These are phyloP conservation scores for Leucocoprinus birnbaumii DNA, from an alignment of 768 basidiomycete genomes.

Conservation along the genomic window DNA sequence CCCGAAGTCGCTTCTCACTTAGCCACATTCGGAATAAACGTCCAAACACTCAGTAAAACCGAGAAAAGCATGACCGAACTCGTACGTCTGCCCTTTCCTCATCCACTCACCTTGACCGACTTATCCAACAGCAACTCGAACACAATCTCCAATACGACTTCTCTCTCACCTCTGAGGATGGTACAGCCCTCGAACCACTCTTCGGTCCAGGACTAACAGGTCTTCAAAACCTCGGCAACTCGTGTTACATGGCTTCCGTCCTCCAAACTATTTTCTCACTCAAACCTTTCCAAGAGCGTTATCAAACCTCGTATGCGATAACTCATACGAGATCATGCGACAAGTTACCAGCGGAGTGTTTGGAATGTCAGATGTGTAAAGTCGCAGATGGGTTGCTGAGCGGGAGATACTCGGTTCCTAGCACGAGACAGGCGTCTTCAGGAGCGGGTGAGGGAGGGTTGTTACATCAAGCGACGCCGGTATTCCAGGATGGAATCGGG, in stretches of 20 bases:
- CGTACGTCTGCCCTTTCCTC: slow-evolving; percentile 36
- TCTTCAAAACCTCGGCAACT: slow-evolving; percentile 90
- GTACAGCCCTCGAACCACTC: slow-evolving; percentile 82
- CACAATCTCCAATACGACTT: slow-evolving; percentile 96
- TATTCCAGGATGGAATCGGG: slow-evolving; percentile 82
- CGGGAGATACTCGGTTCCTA: slow-evolving; percentile 80
- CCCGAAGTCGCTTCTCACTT: slow-evolving; percentile 75
- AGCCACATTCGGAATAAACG: slow-evolving; percentile 82
- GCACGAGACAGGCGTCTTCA: slow-evolving; percentile 15
- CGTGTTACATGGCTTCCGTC: slow-evolving; percentile 97
- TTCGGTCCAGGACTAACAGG: slow-evolving; percentile 91
- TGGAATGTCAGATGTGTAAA: slow-evolving; percentile 96
- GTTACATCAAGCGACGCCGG: slow-evolving; percentile 35
- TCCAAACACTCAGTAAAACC: slow-evolving; percentile 80
- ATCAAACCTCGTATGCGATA: slow-evolving; percentile 54
- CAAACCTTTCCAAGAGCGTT: slow-evolving; percentile 70
- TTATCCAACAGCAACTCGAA: slow-evolving; percentile 73
- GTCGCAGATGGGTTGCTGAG: slow-evolving; percentile 90
- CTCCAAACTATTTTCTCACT: slow-evolving; percentile 86
- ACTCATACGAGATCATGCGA: background rate
- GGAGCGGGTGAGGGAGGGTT: background rate
- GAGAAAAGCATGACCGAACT: slow-evolving; percentile 97
- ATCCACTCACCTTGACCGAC: background rate
- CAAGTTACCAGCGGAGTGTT: slow-evolving; percentile 71
- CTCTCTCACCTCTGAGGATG: slow-evolving; percentile 82